A percentile compares a stretch with the other conserved stretches of the same genome.
Conservation (phyloP, 2,329 filamentous ascomycete species). For the Rhytidhysteron rufulum region DNA sequence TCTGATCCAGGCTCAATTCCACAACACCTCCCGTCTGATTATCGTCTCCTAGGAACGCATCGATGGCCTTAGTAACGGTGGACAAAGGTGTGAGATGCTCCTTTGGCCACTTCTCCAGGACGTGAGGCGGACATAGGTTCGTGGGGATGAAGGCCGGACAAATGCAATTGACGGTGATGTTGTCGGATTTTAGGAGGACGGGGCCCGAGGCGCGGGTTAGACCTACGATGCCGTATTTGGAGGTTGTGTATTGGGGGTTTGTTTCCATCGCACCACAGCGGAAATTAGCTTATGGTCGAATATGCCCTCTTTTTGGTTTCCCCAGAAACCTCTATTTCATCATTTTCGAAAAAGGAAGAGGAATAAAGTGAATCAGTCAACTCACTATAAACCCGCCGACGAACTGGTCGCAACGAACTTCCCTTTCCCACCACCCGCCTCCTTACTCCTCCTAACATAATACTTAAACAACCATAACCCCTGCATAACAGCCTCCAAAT, state of each 20-base stretch:
- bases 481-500: conserved; percentile 40
- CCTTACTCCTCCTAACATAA: conserved; percentile 37
- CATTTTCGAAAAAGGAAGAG: neutral
- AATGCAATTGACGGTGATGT: conserved; percentile 39
- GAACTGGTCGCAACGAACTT: conserved; percentile 40
- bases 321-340: too few relatives aligned
- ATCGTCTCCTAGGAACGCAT: conserved; percentile 32
- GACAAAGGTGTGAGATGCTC: conserved; percentile 40
- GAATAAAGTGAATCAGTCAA: neutral
- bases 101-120: conserved; percentile 33
- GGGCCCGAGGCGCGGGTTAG: conserved; percentile 34
- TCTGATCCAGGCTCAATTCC: conserved; percentile 38
- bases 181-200: conserved; percentile 23
- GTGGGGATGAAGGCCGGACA: conserved; percentile 40
- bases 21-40: conserved; percentile 37
- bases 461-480: conserved; percentile 42
- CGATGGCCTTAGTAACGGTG: conserved; percentile 39
- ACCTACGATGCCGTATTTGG: conserved; percentile 42
- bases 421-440: conserved; percentile 29
- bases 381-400: conserved; percentile 35
- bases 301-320: too few relatives aligned
- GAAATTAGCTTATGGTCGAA: too few relatives aligned
- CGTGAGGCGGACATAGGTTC: conserved; percentile 35
- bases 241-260: conserved; percentile 40
- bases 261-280: conserved; percentile 18